These are phyloP conservation scores for Castanea crenata DNA, from an alignment of 306 rosid species.

Conservation along the genomic window DNA sequence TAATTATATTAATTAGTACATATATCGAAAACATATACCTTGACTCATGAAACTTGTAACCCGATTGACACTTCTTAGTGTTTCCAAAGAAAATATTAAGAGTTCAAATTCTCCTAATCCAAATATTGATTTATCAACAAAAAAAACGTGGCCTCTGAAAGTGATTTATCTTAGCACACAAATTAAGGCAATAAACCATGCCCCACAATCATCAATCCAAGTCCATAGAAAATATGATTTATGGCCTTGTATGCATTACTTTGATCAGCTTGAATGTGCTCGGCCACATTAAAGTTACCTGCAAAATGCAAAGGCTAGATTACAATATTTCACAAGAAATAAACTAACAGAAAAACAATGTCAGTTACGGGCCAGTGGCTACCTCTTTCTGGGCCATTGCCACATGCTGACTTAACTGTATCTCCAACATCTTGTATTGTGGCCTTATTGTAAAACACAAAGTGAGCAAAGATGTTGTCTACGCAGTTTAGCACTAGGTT, in stretches of 20 bases:
- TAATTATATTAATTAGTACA: background rate
- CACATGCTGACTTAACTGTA: slow-evolving; percentile 68
- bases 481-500: slow-evolving; percentile 66
- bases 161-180: background rate
- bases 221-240: slow-evolving; percentile 35
- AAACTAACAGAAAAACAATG: background rate
- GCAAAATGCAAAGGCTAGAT: background rate
- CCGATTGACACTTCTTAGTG: no score
- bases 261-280: slow-evolving; percentile 47
- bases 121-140: no score
- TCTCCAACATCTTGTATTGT: slow-evolving; percentile 58
- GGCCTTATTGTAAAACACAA: slow-evolving; percentile 71
- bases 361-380: background rate
- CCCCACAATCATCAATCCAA: slow-evolving; percentile 42
- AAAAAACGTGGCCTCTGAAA: no score
- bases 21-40: no score
- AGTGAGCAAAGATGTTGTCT: slow-evolving; percentile 53
- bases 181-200: slow-evolving; percentile 27
- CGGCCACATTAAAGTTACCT: slow-evolving; percentile 73
- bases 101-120: no score
- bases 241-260: slow-evolving; percentile 34
- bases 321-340: background rate
- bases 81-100: no score
- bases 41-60: no score
- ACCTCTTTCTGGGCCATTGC: slow-evolving; percentile 81